These are phyloP conservation scores for Metarhizium album DNA, from an alignment of 2,329 filamentous ascomycete genomes.

Conservation along the genomic window DNA sequence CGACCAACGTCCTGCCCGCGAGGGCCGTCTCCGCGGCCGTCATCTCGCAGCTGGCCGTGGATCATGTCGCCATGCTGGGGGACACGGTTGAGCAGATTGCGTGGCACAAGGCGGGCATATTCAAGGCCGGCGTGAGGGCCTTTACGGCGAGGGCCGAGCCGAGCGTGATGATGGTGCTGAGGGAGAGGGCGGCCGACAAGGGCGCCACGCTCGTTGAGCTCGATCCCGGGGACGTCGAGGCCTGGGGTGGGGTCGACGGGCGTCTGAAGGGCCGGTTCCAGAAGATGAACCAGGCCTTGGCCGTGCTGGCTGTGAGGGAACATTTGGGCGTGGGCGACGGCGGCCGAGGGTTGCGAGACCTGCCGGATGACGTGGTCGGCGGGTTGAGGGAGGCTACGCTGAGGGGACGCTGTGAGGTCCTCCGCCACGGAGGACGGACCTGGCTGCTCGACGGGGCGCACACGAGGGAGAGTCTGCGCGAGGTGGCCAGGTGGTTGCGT, in stretches of 20 bases:
- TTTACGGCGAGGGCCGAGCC: slow-evolving; percentile 23
- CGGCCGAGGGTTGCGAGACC: slow-evolving; percentile 12
- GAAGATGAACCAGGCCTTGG: slow-evolving; percentile 48
- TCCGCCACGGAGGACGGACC: slow-evolving; percentile 39
- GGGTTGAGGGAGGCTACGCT: slow-evolving; percentile 59
- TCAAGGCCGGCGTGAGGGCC: slow-evolving; percentile 48
- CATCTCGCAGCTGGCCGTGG: slow-evolving; percentile 73
- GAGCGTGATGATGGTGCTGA: slow-evolving; percentile 39
- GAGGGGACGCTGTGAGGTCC: slow-evolving; percentile 66
- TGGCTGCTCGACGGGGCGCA: slow-evolving; percentile 89
- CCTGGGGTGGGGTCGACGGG: slow-evolving; percentile 31
- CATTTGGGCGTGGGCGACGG: slow-evolving; percentile 34
- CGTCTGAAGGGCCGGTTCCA: slow-evolving; percentile 41
- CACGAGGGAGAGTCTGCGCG: slow-evolving; percentile 70
- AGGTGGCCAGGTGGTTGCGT: slow-evolving; percentile 70
- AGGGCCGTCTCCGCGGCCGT: slow-evolving; percentile 58
- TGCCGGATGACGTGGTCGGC: slow-evolving; percentile 38
- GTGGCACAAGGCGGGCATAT: slow-evolving; percentile 87
- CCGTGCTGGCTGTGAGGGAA: slow-evolving; percentile 42
- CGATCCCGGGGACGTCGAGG: slow-evolving; percentile 23
- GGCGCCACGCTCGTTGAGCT: slow-evolving; percentile 32
- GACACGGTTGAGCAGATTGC: slow-evolving; percentile 68
- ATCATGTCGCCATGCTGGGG: slow-evolving; percentile 74
- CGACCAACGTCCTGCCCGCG: slow-evolving; percentile 67
- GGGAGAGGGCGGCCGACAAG: slow-evolving; percentile 48